Base-by-base conservation (phyloP, 208 protist species). In the Spongospora subterranea region DNA sequence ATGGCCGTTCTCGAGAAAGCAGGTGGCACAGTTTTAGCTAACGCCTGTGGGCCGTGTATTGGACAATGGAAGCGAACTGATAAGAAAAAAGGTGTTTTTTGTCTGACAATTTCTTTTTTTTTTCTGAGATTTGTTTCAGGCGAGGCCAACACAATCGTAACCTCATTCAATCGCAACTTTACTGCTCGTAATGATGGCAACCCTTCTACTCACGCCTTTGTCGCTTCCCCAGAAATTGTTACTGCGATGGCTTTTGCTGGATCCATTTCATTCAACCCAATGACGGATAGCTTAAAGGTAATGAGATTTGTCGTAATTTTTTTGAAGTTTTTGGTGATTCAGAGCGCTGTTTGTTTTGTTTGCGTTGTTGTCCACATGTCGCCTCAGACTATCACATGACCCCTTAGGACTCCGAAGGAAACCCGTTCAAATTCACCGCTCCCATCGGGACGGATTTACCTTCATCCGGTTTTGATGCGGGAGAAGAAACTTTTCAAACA, bases 151-250 rank as follows among this genome's bases (percentile, higher is more conserved):
- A 94, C 93, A n/a, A 97, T 97, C 60, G 93, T 97, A n/a, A 96
- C 95, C 35, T 97, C 96, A 0, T 97, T 94, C 94, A 97, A 97
- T 92, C 93, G 96, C 77, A 97, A 97, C 92, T 97, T 97, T 90
- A 95, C 95, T 46, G 91, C 88, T 32, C 92, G 96, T 71, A 96
- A 96, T 88, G 96, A 97, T 89, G 94, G 90, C 46, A 97, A 97
- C 89, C 93, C 95, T 11, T 77, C 71, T 0, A 97, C 96, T 13
- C 95, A 97, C 54, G 95, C 95, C 90, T 97, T 97, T 90, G 95
- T 97, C 0, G 93, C 96, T 38, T 97, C 96, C 32, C 96, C 96
- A 64, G 96, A 97, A 76, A 66, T 97, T 45, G 88, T 88, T 11
- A 92, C 90, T 0, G 96, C 96, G 32, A 92, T 97, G 60, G 91